Percentiles rank a stretch among this genome's conserved stretches.
Conservation (phyloP, 1,284 basidiomycete genomes). For the Mycosarcoma mackinlayi region DNA sequence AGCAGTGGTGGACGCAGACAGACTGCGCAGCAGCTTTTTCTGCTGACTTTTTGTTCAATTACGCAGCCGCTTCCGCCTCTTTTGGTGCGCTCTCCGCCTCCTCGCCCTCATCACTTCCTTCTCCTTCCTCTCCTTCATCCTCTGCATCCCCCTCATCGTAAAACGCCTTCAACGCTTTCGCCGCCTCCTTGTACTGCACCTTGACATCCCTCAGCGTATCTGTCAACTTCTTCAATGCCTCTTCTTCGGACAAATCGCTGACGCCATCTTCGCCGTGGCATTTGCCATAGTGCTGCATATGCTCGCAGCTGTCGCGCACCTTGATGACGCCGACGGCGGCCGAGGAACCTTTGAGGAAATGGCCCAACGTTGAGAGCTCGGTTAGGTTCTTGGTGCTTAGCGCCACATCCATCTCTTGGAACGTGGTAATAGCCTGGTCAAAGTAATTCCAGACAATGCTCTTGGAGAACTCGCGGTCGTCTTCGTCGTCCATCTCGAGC, state of each 20-base stretch:
- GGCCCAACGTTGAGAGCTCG: conserved; percentile 80
- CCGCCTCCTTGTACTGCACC: conserved; percentile 61
- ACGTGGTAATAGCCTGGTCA: conserved; percentile 74
- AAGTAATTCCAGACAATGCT: conserved; percentile 85
- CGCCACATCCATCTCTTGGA: conserved; percentile 80
- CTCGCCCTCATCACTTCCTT: conserved; percentile 9
- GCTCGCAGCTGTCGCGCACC: conserved; percentile 85
- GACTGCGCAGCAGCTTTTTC: neutral
- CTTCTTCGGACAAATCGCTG: conserved; percentile 44
- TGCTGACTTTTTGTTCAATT: conserved; percentile 66
- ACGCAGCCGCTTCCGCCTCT: conserved; percentile 71
- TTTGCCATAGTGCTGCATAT: conserved; percentile 84
- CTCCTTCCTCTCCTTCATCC: conserved; percentile 61
- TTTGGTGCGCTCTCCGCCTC: conserved; percentile 57
- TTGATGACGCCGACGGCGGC: conserved; percentile 85
- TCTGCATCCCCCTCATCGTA: conserved; percentile 69
- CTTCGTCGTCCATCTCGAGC: conserved; percentile 87
- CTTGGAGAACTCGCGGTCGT: conserved; percentile 78
- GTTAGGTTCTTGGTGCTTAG: conserved; percentile 76
- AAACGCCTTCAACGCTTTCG: conserved; percentile 66
- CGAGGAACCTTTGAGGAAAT: conserved; percentile 94
- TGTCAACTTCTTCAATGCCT: conserved; percentile 51
- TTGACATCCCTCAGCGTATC: conserved; percentile 57
- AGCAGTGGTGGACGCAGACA: too few relatives aligned
- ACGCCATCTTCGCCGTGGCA: conserved; percentile 68